Conservation (phyloP, 768 basidiomycete species). For the Auriscalpium microsporum region DNA sequence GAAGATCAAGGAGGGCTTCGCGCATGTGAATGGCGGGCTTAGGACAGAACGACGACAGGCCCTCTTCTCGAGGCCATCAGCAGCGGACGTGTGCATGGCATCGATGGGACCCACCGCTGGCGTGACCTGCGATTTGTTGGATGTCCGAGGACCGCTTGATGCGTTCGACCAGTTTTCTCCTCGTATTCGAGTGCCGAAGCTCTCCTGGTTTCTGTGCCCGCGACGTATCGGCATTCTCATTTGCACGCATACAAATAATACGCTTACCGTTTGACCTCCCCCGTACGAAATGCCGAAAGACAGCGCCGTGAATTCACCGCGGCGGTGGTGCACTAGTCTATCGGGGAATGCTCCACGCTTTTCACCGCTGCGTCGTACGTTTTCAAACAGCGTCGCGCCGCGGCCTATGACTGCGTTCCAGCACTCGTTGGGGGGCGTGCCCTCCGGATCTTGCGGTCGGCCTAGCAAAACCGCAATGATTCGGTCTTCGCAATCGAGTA, state of each 20-base stretch:
- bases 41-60: background rate
- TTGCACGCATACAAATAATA: too few relatives aligned
- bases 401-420: background rate
- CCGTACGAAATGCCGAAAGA: background rate
- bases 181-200: background rate
- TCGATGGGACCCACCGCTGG: background rate
- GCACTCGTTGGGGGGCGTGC: background rate
- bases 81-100: too few relatives aligned
- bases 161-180: background rate
- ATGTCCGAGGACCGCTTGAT: background rate
- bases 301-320: background rate
- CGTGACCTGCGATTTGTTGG: background rate
- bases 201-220: background rate
- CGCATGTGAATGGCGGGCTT: background rate
- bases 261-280: conserved; percentile 1
- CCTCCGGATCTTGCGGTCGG: background rate
- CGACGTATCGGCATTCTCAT: background rate
- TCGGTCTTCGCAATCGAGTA: background rate
- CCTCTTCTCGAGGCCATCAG: too few relatives aligned
- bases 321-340: background rate
- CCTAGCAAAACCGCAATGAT: background rate
- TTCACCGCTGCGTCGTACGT: background rate
- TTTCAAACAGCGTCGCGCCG: background rate
- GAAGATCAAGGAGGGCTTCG: background rate
- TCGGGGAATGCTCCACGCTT: too few relatives aligned